Conservation (phyloP, 768 basidiomycete species). For the Trametes cingulata region DNA sequence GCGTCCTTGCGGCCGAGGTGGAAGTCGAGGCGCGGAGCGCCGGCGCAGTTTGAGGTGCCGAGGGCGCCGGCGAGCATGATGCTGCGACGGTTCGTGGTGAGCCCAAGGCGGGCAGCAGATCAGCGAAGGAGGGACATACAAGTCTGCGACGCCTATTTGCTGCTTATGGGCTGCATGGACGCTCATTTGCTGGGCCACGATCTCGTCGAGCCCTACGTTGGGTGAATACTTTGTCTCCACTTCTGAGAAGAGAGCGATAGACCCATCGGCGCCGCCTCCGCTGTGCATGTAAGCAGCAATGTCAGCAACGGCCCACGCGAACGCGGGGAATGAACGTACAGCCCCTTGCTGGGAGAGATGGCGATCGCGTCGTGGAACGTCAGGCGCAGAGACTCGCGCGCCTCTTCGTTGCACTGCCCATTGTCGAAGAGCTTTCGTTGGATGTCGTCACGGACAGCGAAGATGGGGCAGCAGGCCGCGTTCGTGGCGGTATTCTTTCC, state of each 20-base stretch:
- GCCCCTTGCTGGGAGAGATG: conserved; percentile 7
- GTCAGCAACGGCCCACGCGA: no score
- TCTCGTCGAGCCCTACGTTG: conserved; percentile 30
- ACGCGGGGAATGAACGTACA: background rate
- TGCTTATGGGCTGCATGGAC: conserved; percentile 6
- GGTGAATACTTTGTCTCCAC: conserved; percentile 43
- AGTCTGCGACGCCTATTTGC: conserved; percentile 1
- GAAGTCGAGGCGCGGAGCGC: conserved; percentile 43
- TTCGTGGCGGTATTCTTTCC: conserved; percentile 31
- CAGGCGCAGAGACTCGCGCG: conserved; percentile 31
- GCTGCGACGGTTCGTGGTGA: background rate
- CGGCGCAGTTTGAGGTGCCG: conserved; percentile 43
- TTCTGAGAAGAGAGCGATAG: conserved; percentile 44
- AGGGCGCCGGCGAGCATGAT: conserved; percentile 51
- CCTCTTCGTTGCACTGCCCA: conserved; percentile 34
- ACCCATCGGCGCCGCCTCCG: conserved; percentile 43
- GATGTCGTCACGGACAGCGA: conserved; percentile 33
- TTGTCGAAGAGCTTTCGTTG: conserved; percentile 31
- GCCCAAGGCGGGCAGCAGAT: background rate
- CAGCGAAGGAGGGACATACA: conserved; percentile 6
- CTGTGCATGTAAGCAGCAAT: background rate
- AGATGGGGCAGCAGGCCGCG: conserved; percentile 34
- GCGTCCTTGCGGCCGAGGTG: conserved; percentile 31
- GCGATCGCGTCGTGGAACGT: conserved; percentile 30
- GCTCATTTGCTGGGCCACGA: conserved; percentile 2